Evolutionary conservation across 139 green algal genomes (phyloP).

Genomic region (Zygnema circumcarinatum): DNA sequence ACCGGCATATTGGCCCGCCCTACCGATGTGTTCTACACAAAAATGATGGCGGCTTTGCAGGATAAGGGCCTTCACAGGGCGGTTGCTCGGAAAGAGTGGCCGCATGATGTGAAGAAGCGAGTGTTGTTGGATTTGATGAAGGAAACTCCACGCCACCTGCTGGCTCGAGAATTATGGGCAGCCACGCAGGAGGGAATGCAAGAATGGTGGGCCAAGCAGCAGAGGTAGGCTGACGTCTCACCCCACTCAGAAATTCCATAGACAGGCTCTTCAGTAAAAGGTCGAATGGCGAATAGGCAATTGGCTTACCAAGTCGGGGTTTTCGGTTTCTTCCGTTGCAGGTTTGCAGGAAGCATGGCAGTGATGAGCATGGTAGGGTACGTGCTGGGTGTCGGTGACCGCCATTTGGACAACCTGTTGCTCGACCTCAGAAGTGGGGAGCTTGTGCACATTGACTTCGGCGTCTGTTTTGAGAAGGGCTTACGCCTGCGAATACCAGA

Average conservation of each 20-base stretch:
- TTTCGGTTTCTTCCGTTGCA: conserved; percentile 25
- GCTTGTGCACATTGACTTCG: conserved; percentile 79
- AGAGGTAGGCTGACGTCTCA: conserved; percentile 36
- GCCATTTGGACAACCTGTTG: conserved; percentile 92
- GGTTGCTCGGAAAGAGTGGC: conserved; percentile 42
- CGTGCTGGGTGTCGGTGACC: conserved; percentile 87
- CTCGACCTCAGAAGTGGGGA: conserved; percentile 65
- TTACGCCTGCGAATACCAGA: conserved; percentile 75
- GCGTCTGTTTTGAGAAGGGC: conserved; percentile 78
- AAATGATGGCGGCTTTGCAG: conserved; percentile 62
- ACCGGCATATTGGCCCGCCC: conserved; percentile 1
- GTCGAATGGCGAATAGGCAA: not conserved
- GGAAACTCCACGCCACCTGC: conserved; percentile 61
- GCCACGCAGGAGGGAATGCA: conserved; percentile 44
- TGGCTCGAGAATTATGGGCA: conserved; percentile 73
- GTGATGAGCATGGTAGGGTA: conserved; percentile 81
- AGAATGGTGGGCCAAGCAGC: conserved; percentile 43
- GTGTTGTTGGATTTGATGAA: conserved; percentile 59
- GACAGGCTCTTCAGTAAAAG: not conserved
- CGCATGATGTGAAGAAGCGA: conserved; percentile 20
- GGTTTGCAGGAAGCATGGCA: conserved; percentile 68
- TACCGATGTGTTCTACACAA: conserved; percentile 66
- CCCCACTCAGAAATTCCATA: too few species aligned
- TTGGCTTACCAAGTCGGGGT: not conserved
- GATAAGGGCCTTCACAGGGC: conserved; percentile 5